Evolutionary conservation across 192 early-diverging fungal species (phyloP).

Genomic region (Backusella westeae): DNA sequence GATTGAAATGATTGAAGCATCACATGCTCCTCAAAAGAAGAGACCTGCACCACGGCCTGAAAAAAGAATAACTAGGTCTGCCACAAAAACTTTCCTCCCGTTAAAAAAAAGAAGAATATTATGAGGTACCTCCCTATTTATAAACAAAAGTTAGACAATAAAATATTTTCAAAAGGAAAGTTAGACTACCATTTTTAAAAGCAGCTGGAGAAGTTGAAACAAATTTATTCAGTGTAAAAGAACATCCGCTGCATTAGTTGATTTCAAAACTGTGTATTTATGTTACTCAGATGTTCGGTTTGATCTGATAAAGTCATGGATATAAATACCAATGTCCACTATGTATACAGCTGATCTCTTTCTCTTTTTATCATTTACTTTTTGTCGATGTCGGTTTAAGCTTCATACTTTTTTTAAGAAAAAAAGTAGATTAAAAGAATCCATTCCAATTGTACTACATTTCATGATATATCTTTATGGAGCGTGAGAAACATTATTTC

Average conservation of each 20-base stretch:
- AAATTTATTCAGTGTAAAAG: not conserved
- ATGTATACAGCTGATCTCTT: not conserved
- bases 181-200: not conserved
- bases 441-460: too few species aligned
- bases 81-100: too few species aligned
- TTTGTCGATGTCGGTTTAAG: not conserved
- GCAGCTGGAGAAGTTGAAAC: not conserved
- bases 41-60: too few species aligned
- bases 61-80: too few species aligned
- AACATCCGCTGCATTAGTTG: not conserved
- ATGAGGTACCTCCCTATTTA: too few species aligned
- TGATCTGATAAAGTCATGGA: not conserved
- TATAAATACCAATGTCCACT: not conserved
- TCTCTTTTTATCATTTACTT: not conserved
- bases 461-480: too few species aligned
- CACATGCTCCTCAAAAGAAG: too few species aligned
- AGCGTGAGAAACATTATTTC: not conserved
- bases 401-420: not conserved
- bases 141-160: too few species aligned
- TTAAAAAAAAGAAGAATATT: too few species aligned
- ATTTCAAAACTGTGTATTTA: not conserved
- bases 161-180: too few species aligned
- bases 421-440: not conserved
- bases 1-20: not conserved
- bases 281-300: not conserved